Percentiles rank a stretch among this genome's conserved stretches.
Evolutionary conservation across 2,329 filamentous ascomycete species (phyloP).

Genomic region (Talaromyces atroroseus): DNA sequence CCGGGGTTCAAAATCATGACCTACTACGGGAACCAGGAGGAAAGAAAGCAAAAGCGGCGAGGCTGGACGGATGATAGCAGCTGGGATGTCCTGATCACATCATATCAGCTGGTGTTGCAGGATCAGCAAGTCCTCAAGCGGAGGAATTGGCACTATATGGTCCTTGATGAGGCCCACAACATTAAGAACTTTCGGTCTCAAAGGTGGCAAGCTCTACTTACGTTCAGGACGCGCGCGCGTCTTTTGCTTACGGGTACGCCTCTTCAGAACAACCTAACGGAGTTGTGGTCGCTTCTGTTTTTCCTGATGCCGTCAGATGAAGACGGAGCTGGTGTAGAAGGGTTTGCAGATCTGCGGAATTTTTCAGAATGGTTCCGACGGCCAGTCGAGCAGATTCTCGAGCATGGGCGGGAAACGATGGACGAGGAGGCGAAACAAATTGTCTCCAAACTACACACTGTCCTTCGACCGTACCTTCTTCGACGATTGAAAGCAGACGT

Average conservation of each 20-base stretch:
- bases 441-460: slow-evolving; percentile 88
- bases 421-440: slow-evolving; percentile 90
- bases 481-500: slow-evolving; percentile 91
- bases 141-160: slow-evolving; percentile 94
- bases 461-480: slow-evolving; percentile 84
- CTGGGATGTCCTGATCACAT: slow-evolving; percentile 97
- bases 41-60: slow-evolving; percentile 81
- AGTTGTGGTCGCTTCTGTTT: slow-evolving; percentile 94
- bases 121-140: slow-evolving; percentile 92
- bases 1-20: slow-evolving; percentile 97
- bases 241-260: slow-evolving; percentile 90
- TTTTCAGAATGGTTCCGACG: slow-evolving; percentile 96
- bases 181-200: slow-evolving; percentile 99
- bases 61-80: slow-evolving; percentile 91
- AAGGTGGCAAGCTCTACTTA: slow-evolving; percentile 90
- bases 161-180: slow-evolving; percentile 96
- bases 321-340: slow-evolving; percentile 70
- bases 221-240: slow-evolving; percentile 83
- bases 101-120: slow-evolving; percentile 91
- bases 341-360: slow-evolving; percentile 90
- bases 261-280: slow-evolving; percentile 92
- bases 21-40: slow-evolving; percentile 91
- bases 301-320: slow-evolving; percentile 86
- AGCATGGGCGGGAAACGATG: slow-evolving; percentile 88
- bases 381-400: slow-evolving; percentile 90